Percentiles rank a stretch among this genome's conserved stretches.
Evolutionary conservation across 352 stramenopile genomes (phyloP).

Genomic region (Pythium rhizo-oryzae): DNA sequence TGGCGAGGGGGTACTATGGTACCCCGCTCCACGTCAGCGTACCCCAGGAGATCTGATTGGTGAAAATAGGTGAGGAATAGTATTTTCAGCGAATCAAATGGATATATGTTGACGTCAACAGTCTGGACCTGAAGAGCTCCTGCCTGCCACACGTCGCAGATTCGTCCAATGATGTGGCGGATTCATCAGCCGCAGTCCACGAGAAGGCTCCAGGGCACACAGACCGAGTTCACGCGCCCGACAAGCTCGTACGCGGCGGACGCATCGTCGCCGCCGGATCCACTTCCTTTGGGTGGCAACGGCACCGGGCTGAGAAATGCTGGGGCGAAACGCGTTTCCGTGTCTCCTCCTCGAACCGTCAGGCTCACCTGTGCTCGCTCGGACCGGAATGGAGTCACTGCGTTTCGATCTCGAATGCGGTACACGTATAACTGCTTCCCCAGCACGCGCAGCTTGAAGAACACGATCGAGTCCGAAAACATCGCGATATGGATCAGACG

Average conservation of each 20-base stretch:
- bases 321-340: too few species aligned
- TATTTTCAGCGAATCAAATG: background rate
- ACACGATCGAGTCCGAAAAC: constrained; percentile 23
- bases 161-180: too few species aligned
- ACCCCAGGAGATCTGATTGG: background rate
- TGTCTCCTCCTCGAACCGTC: too few species aligned
- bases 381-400: background rate
- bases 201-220: constrained; percentile 9
- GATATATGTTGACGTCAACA: background rate
- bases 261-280: background rate
- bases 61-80: background rate
- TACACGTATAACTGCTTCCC: constrained; percentile 32
- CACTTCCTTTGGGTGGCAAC: background rate
- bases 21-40: background rate
- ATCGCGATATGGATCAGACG: constrained; percentile 22
- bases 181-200: constrained; percentile 24
- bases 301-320: background rate
- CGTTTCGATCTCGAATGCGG: background rate
- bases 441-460: constrained; percentile 23
- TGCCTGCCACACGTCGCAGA: too few species aligned
- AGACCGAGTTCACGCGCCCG: constrained; percentile 3
- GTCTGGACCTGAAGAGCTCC: background rate
- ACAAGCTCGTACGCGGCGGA: background rate
- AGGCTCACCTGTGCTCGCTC: too few species aligned
- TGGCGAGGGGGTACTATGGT: background rate